phyloP scores from a whole-genome alignment of 495 filamentous ascomycete species.

The Penicillium steckii region DNA sequence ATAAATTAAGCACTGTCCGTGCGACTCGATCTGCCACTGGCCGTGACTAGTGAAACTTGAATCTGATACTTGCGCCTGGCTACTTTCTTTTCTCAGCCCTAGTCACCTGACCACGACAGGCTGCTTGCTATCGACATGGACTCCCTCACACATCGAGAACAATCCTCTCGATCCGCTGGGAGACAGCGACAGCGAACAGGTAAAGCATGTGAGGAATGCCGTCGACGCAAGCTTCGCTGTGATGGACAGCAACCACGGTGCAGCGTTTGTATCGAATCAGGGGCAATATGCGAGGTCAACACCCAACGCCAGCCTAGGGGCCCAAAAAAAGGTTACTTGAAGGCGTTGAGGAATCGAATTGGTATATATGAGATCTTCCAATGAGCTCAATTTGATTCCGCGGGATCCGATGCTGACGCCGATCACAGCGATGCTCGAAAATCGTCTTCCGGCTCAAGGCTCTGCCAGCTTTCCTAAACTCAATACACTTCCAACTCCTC shows the following conservation, averaged over 20 bases:
- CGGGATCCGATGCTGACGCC: neutral
- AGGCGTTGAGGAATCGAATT: conserved; percentile 29
- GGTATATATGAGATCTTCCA: neutral
- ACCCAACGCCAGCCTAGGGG: conserved; percentile 45
- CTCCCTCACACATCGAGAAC: neutral
- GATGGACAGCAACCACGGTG: conserved; percentile 52
- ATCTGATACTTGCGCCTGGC: neutral
- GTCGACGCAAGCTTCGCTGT: conserved; percentile 44
- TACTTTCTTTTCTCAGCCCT: neutral
- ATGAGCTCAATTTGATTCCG: neutral
- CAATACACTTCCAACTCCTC: neutral
- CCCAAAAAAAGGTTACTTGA: conserved; percentile 54
- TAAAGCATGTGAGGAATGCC: conserved; percentile 42
- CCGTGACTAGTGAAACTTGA: neutral
- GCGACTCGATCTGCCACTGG: neutral
- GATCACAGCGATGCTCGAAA: conserved; percentile 1
- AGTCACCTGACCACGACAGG: neutral
- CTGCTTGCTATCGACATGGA: neutral
- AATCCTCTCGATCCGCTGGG: neutral
- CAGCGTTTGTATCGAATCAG: conserved; percentile 48
- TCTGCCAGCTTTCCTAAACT: neutral
- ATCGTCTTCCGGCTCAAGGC: neutral
- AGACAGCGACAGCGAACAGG: conserved; percentile 14
- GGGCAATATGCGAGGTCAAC: conserved; percentile 47
- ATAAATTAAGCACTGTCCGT: neutral